Evolutionary conservation across 2,329 filamentous ascomycete genomes (phyloP), one percentile per base, ranked within the genome.

Genomic region (Epichloe scottii): DNA sequence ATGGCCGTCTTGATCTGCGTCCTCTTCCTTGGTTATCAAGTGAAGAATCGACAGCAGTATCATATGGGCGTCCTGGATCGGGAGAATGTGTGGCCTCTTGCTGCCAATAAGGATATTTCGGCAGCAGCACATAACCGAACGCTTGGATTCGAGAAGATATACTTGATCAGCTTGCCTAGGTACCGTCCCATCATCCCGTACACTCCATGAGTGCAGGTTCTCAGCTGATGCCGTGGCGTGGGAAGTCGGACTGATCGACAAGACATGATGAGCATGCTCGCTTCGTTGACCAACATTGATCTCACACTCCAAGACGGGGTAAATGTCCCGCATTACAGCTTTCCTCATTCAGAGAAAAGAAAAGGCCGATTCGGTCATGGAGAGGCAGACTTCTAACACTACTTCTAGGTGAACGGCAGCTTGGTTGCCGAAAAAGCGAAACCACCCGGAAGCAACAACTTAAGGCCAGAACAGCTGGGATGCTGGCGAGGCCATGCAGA

Each of bases 401-500:
- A 39, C 2, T 4, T 26, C 2, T 21, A 50, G 48, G 35, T 30
- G 8, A 45, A 17, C 35, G 41, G 41, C 17, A n/a, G 17, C 8
- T 23, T 19, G 12, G 8, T 50, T 11, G 7, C 7, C 41, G 42
- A 45, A 12, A 46, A 50, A 19, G 21, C 48, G 15, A 50, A 46
- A 21, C 48, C 48, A 6, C 7, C 8, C 1, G 40, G 48, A 3
- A 30, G 15, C 1, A 30, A 21, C 4, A 5, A 8, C 8, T n/a
- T 50, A 5, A 26, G 11, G 2, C 15, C 33, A 3, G 30, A n/a
- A 17, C 41, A 41, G 8, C 2, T 50, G 11, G 48, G 48, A 35
- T 50, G 48, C 42, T 50, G 48, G 48, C 48, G 48, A 15, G 33
- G 41, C 23, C 48, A 50, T 35, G 48, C 41, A 7, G n/a, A 46